These are phyloP conservation scores for Ceratobasidium sp. DNA, from an alignment of 1,284 basidiomycete genomes.

Conservation along the genomic window DNA sequence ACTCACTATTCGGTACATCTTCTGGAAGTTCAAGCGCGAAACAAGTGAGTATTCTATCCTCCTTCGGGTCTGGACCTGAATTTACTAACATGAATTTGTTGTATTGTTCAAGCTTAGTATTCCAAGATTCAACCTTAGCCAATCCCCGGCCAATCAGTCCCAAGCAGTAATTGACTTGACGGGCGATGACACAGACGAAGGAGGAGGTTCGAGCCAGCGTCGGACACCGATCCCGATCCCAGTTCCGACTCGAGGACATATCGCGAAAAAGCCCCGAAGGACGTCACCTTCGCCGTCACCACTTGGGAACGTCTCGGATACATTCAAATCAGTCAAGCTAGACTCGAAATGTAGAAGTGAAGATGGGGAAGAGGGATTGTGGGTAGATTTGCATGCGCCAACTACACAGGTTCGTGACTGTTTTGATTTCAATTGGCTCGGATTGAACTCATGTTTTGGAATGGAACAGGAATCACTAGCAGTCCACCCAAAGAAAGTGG, in stretches of 20 bases:
- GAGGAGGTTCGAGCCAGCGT: not conserved
- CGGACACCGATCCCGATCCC: constrained; percentile 31
- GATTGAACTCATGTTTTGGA: not conserved
- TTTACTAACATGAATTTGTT: not conserved
- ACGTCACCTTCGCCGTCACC: constrained; percentile 30
- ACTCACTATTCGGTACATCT: constrained; percentile 24
- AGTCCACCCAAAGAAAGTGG: constrained; percentile 89
- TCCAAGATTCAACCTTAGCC: constrained; percentile 38
- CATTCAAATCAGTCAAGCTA: not conserved
- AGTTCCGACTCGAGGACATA: constrained; percentile 1
- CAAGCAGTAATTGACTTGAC: constrained; percentile 37
- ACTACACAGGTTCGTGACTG: constrained; percentile 10
- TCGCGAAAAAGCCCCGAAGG: constrained; percentile 35
- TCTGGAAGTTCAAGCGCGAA: not conserved
- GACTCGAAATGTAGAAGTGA: not conserved
- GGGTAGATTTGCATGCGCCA: constrained; percentile 42
- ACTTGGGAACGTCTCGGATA: not conserved
- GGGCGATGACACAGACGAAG: constrained; percentile 21
- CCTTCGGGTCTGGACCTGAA: not conserved
- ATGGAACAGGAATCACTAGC: constrained; percentile 78
- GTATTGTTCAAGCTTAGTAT: constrained; percentile 24
- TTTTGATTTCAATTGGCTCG: not conserved
- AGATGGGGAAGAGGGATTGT: constrained; percentile 17
- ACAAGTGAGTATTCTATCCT: constrained; percentile 20
- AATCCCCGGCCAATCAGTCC: not conserved